Evolutionary conservation across 2,329 filamentous ascomycete genomes (phyloP).

Genomic region (Aureobasidium namibiae): DNA sequence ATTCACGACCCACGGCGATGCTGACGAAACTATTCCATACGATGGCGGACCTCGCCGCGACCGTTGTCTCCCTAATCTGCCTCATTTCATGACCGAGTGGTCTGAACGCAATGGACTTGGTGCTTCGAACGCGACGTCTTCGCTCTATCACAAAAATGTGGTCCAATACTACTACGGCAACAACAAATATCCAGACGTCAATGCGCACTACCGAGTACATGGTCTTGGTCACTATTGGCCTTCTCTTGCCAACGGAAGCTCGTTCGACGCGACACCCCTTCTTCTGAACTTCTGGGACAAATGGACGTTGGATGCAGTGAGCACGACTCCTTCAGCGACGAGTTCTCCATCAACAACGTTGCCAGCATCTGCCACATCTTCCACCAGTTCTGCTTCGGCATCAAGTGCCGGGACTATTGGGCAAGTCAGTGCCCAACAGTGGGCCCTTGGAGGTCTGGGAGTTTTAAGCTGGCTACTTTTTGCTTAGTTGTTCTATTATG

Average conservation of each 20-base stretch:
- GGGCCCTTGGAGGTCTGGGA: neutral
- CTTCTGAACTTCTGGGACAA: conserved; percentile 20
- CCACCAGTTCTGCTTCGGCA: neutral
- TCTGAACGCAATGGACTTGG: conserved; percentile 29
- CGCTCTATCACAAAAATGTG: conserved; percentile 24
- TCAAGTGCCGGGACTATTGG: neutral
- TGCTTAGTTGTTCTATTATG: neutral
- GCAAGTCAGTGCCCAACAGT: neutral
- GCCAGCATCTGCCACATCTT: neutral
- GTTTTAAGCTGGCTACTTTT: neutral
- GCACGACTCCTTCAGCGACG: neutral
- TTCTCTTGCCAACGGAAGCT: conserved; percentile 16
- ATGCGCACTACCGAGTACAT: conserved; percentile 32
- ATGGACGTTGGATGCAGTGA: conserved; percentile 16
- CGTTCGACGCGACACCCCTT: conserved; percentile 18
- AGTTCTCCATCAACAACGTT: neutral
- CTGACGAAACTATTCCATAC: conserved; percentile 36
- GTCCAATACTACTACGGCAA: conserved; percentile 20
- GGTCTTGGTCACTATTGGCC: conserved; percentile 36
- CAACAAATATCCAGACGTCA: conserved; percentile 20
- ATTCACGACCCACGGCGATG: conserved; percentile 37
- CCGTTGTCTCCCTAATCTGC: conserved; percentile 22
- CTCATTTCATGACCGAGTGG: conserved; percentile 31
- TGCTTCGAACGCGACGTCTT: conserved; percentile 19
- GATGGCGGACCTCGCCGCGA: conserved; percentile 25